phyloP scores from a whole-genome alignment of 306 rosid genomes.

The Datisca glomerata region DNA sequence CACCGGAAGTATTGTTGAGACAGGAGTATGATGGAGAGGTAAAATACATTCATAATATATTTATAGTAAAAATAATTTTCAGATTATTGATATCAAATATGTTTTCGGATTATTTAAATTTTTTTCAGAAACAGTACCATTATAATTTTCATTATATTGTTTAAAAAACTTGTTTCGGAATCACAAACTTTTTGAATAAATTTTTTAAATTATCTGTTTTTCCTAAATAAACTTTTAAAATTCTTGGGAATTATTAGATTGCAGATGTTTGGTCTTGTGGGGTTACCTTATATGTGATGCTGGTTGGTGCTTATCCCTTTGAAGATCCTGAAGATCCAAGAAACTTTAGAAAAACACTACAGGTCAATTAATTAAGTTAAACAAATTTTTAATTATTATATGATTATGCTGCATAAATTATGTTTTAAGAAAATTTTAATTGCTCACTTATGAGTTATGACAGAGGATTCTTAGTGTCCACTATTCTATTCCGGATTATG shows the following conservation, averaged over 20 bases:
- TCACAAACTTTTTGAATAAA: constrained; percentile 10
- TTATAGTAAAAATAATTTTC: too few relatives aligned
- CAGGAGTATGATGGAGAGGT: constrained; percentile 93
- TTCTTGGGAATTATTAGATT: constrained; percentile 29
- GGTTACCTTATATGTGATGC: constrained; percentile 96
- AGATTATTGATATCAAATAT: too few relatives aligned
- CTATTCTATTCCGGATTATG: constrained; percentile 79
- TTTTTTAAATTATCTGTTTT: constrained; percentile 1
- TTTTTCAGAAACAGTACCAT: background rate
- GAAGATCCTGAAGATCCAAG: constrained; percentile 95
- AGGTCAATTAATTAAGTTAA: constrained; percentile 33
- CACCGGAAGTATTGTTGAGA: constrained; percentile 85
- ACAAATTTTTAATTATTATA: background rate
- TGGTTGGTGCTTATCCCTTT: constrained; percentile 97
- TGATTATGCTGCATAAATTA: background rate
- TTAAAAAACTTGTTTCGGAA: background rate
- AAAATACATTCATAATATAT: constrained; percentile 8
- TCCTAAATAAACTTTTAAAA: too few relatives aligned
- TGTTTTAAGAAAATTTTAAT: constrained; percentile 1
- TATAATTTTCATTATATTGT: background rate
- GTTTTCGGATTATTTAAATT: too few relatives aligned
- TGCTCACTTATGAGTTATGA: constrained; percentile 10
- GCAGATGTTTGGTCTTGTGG: constrained; percentile 99
- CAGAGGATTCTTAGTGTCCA: constrained; percentile 93
- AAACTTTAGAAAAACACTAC: constrained; percentile 92